phyloP scores from a whole-genome alignment of 129 eudicot species.

The Lonicera japonica region DNA sequence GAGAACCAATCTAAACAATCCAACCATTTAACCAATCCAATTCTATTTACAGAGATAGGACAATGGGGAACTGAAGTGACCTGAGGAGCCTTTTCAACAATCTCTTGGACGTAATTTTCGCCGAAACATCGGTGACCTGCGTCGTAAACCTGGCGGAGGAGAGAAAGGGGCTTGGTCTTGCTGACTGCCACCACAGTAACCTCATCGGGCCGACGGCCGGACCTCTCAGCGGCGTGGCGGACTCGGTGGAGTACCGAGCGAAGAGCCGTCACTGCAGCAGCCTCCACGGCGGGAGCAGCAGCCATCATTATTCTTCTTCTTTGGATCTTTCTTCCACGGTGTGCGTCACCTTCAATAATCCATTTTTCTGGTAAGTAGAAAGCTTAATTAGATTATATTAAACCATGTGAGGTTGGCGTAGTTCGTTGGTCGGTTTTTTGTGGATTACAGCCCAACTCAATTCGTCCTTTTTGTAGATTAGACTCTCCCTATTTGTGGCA shows the following conservation, averaged over 20 bases:
- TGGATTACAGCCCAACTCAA: too few species aligned
- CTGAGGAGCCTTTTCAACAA: slow-evolving; percentile 88
- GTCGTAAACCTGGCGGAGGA: slow-evolving; percentile 69
- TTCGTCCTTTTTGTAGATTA: too few species aligned
- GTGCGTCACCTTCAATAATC: too few species aligned
- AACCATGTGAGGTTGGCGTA: too few species aligned
- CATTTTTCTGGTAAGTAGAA: too few species aligned
- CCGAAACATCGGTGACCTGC: slow-evolving; percentile 93
- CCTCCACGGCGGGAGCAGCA: slow-evolving; percentile 64
- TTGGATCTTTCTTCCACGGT: neutral
- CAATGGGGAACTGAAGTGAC: slow-evolving; percentile 12
- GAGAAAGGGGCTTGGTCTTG: slow-evolving; percentile 77
- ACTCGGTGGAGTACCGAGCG: slow-evolving; percentile 73
- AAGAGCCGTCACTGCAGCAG: slow-evolving; percentile 55
- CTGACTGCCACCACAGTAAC: slow-evolving; percentile 84
- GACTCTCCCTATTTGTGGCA: too few species aligned
- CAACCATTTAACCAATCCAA: neutral
- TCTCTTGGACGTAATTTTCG: slow-evolving; percentile 84
- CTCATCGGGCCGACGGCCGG: slow-evolving; percentile 58
- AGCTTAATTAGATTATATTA: too few species aligned
- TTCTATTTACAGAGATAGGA: too few species aligned
- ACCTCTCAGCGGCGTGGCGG: slow-evolving; percentile 66
- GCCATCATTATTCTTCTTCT: slow-evolving; percentile 29
- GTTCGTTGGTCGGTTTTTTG: too few species aligned
- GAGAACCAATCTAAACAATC: neutral